A percentile compares a stretch with the other conserved stretches of the same genome.
phyloP scores from a whole-genome alignment of 2,329 filamentous ascomycete genomes.

The Chaetomiaceae sp. region DNA sequence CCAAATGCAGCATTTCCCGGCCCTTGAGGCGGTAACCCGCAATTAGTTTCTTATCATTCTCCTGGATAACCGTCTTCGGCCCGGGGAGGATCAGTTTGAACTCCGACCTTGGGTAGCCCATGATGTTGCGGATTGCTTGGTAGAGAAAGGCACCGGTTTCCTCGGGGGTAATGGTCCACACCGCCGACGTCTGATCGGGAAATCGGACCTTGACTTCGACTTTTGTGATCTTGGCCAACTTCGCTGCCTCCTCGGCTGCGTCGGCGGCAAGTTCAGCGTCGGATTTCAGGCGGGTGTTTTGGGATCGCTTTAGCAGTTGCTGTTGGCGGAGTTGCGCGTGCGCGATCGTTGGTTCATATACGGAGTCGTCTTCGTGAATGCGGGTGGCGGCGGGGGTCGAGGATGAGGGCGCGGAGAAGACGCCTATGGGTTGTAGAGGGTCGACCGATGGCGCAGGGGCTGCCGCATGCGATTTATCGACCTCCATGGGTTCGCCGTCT shows the following conservation, averaged over 20 bases:
- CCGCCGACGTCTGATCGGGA: constrained; percentile 76
- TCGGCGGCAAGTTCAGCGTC: constrained; percentile 75
- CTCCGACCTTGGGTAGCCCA: constrained; percentile 58
- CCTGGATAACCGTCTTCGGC: constrained; percentile 44
- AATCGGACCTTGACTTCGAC: constrained; percentile 79
- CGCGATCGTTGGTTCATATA: constrained; percentile 70
- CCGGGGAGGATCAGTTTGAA: constrained; percentile 68
- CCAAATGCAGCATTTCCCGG: constrained; percentile 68
- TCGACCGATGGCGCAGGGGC: constrained; percentile 10
- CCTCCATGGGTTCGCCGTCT: constrained; percentile 16
- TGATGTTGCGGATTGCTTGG: constrained; percentile 65
- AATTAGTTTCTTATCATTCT: constrained; percentile 57
- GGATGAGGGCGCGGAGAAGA: constrained; percentile 75
- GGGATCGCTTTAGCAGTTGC: constrained; percentile 55
- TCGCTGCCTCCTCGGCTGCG: constrained; percentile 61
- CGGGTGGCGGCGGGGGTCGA: constrained; percentile 71
- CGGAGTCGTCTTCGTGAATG: constrained; percentile 62
- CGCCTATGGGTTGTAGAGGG: constrained; percentile 52
- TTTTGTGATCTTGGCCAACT: constrained; percentile 60
- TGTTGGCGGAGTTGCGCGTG: constrained; percentile 73
- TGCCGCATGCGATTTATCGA: constrained; percentile 16
- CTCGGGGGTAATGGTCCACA: constrained; percentile 62
- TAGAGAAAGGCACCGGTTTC: constrained; percentile 72
- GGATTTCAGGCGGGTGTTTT: constrained; percentile 74
- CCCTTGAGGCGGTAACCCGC: constrained; percentile 65